Percentiles rank a stretch among this genome's conserved stretches.
Conservation (phyloP, 345 rosid species). For the Arabidopsis thaliana region TAIR10.1 NC_003074.8:8801501-8802000, state of each 20-base stretch:
- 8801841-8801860: constrained; percentile 86
- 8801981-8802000: constrained; percentile 86
- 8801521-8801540: constrained; percentile 78
- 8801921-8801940: constrained; percentile 89
- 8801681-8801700: constrained; percentile 53
- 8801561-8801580: constrained; percentile 62
- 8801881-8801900: constrained; percentile 87
- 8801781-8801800: constrained; percentile 77
- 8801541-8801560: constrained; percentile 62
- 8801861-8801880: constrained; percentile 91
- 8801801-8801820: constrained; percentile 62
- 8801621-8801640: constrained; percentile 78
- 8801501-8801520: constrained; percentile 84
- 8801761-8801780: constrained; percentile 96
- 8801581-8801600: constrained; percentile 96
- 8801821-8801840: constrained; percentile 75
- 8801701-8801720: constrained; percentile 56
- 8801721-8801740: constrained; percentile 86
- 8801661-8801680: constrained; percentile 64
- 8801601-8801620: constrained; percentile 67
- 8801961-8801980: constrained; percentile 74
- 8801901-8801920: constrained; percentile 91
- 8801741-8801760: constrained; percentile 87
- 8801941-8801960: constrained; percentile 93
- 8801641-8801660: constrained; percentile 93